phyloP scores from a whole-genome alignment of 2,329 filamentous ascomycete genomes.

The Xylariaceae sp. region DNA sequence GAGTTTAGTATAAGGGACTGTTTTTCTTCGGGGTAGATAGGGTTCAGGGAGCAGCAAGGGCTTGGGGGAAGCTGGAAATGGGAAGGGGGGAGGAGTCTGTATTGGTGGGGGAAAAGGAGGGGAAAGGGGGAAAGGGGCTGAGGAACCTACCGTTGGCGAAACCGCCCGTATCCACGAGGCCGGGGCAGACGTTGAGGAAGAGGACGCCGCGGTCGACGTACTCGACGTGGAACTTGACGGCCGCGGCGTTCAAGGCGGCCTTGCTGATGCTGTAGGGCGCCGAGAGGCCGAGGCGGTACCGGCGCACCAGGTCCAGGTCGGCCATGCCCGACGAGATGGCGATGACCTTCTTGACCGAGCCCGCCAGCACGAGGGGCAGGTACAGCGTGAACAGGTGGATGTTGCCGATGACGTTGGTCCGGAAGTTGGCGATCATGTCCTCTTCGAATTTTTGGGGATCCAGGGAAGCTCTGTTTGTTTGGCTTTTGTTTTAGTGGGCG shows the following conservation, averaged over 20 bases:
- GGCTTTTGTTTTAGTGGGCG: background rate
- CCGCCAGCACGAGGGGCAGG: constrained; percentile 46
- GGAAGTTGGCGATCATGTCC: constrained; percentile 32
- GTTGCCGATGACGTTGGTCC: constrained; percentile 46
- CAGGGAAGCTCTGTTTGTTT: background rate
- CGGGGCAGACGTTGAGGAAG: constrained; percentile 40
- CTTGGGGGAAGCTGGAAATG: no score
- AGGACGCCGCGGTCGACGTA: constrained; percentile 40
- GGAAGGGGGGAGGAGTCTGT: no score
- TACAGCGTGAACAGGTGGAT: constrained; percentile 49
- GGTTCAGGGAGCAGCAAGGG: no score
- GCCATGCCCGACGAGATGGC: constrained; percentile 43
- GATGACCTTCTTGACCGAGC: constrained; percentile 49
- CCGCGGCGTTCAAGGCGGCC: constrained; percentile 17
- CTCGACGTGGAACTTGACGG: constrained; percentile 37
- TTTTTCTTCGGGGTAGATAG: no score
- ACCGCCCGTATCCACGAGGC: constrained; percentile 36
- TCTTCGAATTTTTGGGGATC: constrained; percentile 32
- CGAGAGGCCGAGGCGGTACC: constrained; percentile 38
- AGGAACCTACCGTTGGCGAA: constrained; percentile 8
- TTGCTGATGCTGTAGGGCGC: constrained; percentile 44
- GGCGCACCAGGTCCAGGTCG: constrained; percentile 33
- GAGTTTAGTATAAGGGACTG: no score
- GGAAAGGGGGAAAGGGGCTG: background rate
- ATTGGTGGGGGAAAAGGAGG: background rate